Conservation (phyloP, 2,329 filamentous ascomycete genomes). For the Arachnopeziza araneosa region DNA sequence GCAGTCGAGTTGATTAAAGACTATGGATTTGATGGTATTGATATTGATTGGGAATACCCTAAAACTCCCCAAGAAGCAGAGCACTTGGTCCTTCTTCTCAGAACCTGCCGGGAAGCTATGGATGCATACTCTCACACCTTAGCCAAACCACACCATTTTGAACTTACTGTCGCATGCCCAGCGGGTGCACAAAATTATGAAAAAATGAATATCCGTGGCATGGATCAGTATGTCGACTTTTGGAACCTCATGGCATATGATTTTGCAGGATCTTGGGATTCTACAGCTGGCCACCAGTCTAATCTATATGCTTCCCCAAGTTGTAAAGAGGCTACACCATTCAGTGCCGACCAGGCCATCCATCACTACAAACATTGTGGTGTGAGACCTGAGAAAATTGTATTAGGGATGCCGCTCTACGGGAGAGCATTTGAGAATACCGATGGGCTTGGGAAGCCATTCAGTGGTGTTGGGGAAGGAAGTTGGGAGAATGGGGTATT, state of each 20-base stretch:
- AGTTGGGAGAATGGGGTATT: conserved; percentile 81
- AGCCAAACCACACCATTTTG: conserved; percentile 43
- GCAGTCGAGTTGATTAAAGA: conserved; percentile 73
- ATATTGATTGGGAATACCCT: conserved; percentile 67
- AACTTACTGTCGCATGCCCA: conserved; percentile 59
- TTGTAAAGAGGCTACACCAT: conserved; percentile 65
- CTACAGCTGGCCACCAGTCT: conserved; percentile 66
- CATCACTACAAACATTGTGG: conserved; percentile 61
- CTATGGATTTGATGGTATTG: conserved; percentile 69
- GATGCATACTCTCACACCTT: conserved; percentile 49
- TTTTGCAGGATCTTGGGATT: conserved; percentile 78
- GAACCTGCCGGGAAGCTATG: conserved; percentile 50
- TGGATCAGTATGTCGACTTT: conserved; percentile 65
- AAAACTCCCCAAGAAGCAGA: conserved; percentile 48
- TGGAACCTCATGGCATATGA: conserved; percentile 89
- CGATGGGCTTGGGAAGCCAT: conserved; percentile 64
- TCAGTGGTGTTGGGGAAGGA: conserved; percentile 67
- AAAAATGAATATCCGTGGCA: conserved; percentile 55
- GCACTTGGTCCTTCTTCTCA: conserved; percentile 54
- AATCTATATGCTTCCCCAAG: conserved; percentile 61
- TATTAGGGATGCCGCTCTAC: conserved; percentile 89
- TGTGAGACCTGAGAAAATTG: conserved; percentile 66
- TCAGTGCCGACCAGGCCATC: conserved; percentile 68
- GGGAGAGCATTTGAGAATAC: conserved; percentile 80
- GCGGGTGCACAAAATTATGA: conserved; percentile 58